Conservation (phyloP, 495 filamentous ascomycete species). For the Aspergillus sparsus region DNA sequence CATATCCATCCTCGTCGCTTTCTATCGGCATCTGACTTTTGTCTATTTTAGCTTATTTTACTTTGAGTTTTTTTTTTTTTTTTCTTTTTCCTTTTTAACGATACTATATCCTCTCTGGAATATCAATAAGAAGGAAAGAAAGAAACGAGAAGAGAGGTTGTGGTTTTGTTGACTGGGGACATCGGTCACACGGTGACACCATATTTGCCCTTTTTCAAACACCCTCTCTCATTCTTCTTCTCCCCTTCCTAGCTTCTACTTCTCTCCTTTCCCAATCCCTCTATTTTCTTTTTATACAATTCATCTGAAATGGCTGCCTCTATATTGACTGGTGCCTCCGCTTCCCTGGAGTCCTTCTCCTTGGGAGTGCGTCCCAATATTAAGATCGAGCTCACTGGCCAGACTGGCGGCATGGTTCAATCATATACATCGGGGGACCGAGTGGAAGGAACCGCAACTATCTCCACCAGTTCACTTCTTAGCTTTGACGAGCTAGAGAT, state of each 20-base stretch:
- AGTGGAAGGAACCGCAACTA: constrained; percentile 58
- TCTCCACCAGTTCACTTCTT: constrained; percentile 64
- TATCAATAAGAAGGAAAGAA: not conserved
- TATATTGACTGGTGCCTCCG: constrained; percentile 32
- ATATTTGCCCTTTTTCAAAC: not conserved
- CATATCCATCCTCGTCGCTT: too few relatives aligned
- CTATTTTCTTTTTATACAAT: not conserved
- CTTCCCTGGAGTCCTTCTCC: constrained; percentile 33
- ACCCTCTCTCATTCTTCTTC: not conserved
- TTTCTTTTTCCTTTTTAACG: not conserved
- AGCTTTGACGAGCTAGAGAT: constrained; percentile 82
- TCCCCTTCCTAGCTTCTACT: not conserved
- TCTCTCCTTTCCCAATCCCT: not conserved
- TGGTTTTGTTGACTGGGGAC: not conserved
- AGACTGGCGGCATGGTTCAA: constrained; percentile 40
- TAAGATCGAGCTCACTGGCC: constrained; percentile 36
- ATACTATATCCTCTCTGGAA: not conserved
- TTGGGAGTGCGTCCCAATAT: constrained; percentile 36
- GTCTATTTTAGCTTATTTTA: not conserved
- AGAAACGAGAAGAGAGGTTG: not conserved
- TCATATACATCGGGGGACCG: constrained; percentile 62
- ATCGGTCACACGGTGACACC: not conserved
- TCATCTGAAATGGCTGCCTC: constrained; percentile 28
- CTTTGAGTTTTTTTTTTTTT: not conserved
- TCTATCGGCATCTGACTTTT: not conserved